Conservation (phyloP, 176 grass and related monocot species). For the Avena eriantha region DNA sequence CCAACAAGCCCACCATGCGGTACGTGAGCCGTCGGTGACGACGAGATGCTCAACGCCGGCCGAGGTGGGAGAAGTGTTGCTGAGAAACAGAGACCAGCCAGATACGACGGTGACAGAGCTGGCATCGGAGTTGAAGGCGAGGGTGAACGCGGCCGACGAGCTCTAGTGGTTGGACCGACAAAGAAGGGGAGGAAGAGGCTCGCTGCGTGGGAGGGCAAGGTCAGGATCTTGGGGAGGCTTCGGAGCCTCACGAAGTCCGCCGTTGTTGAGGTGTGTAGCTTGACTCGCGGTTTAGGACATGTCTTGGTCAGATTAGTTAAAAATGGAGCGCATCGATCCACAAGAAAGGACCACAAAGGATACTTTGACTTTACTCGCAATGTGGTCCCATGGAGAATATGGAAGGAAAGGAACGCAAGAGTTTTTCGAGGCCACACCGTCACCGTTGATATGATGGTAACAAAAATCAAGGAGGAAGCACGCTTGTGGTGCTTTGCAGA, state of each 20-base stretch:
- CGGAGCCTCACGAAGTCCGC: conserved; percentile 91
- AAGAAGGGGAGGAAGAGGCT: conserved; percentile 66
- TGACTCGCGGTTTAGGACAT: conserved; percentile 26
- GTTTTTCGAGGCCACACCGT: no score
- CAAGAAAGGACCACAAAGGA: no score
- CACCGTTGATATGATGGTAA: no score
- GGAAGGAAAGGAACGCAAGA: no score
- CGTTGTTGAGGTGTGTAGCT: conserved; percentile 66
- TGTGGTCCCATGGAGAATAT: no score
- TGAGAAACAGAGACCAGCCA: conserved; percentile 79
- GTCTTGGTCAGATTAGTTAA: conserved; percentile 6
- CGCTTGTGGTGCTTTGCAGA: no score
- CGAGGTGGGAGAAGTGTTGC: conserved; percentile 78
- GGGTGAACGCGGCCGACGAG: conserved; percentile 34
- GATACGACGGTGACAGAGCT: conserved; percentile 65
- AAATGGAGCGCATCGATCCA: background rate
- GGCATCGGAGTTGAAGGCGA: conserved; percentile 57
- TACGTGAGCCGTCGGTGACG: background rate
- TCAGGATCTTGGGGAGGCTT: conserved; percentile 78
- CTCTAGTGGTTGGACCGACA: conserved; percentile 59
- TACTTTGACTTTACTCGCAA: no score
- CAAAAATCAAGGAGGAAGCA: no score
- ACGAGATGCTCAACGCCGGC: conserved; percentile 72
- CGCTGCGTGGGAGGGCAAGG: conserved; percentile 73
- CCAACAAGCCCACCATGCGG: no score